Evolutionary conservation across 2,329 filamentous ascomycete species (phyloP).

Genomic region (Fusarium tjaetaba): DNA sequence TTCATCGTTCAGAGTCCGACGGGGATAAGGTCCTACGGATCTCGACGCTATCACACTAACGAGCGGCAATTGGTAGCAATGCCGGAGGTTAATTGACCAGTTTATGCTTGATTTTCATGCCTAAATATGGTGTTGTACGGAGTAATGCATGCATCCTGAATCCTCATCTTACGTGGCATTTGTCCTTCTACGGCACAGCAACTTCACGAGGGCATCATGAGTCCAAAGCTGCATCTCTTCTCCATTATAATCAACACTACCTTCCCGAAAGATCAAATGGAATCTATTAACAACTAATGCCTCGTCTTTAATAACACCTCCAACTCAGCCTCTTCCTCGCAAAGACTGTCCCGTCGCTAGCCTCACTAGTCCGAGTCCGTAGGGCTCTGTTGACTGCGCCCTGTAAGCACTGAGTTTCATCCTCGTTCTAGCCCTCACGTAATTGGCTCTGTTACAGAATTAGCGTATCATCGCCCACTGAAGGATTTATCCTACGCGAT

Average conservation of each 20-base stretch:
- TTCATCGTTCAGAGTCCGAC: not conserved
- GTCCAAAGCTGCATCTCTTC: not conserved
- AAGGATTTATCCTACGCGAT: not conserved
- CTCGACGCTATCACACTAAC: not conserved
- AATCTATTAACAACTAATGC: rapidly evolving
- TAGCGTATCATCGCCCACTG: not conserved
- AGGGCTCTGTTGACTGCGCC: constrained; percentile 12
- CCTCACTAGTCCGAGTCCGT: constrained; percentile 15
- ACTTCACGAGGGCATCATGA: not conserved
- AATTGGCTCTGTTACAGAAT: not conserved
- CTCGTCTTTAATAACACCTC: rapidly evolving
- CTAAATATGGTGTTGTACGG: not conserved
- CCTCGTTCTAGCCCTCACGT: rapidly evolving
- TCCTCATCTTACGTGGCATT: not conserved
- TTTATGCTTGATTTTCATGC: not conserved
- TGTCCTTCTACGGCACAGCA: not conserved
- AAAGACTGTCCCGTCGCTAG: not conserved
- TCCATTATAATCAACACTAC: rapidly evolving
- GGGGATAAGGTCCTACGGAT: constrained; percentile 1
- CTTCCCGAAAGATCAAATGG: not conserved
- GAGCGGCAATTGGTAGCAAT: not conserved
- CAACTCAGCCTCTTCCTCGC: not conserved
- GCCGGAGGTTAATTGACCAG: not conserved
- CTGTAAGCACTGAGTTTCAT: constrained; percentile 19
- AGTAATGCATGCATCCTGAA: not conserved